phyloP scores from a whole-genome alignment of 352 stramenopile genomes.

The Thraustotheca clavata region DNA sequence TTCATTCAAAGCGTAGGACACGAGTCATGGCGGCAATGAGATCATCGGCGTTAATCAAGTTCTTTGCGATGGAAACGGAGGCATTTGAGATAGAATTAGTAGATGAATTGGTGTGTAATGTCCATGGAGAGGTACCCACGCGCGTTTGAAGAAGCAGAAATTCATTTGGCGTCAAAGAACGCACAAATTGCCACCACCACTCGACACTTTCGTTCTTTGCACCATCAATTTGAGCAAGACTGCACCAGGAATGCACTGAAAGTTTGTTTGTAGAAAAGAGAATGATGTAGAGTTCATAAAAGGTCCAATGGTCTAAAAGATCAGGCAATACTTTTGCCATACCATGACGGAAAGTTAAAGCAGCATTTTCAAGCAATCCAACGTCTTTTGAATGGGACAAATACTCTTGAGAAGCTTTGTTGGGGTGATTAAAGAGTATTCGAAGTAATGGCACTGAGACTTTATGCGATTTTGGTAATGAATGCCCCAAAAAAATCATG shows the following conservation, averaged over 20 bases:
- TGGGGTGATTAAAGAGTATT: not conserved
- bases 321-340: not conserved
- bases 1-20: not conserved
- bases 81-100: not conserved
- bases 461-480: not conserved
- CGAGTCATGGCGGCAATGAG: not conserved
- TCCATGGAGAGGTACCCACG: not conserved
- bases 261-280: not conserved
- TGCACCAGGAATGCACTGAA: not conserved
- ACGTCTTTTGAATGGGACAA: not conserved
- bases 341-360: not conserved
- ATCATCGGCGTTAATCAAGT: not conserved
- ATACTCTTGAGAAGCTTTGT: not conserved
- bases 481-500: not conserved
- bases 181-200: not conserved
- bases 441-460: not conserved
- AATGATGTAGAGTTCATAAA: not conserved
- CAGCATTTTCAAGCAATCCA: not conserved
- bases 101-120: not conserved
- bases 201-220: not conserved
- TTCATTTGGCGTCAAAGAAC: not conserved
- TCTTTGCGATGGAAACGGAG: not conserved
- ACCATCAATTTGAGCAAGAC: too few species aligned
- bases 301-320: not conserved
- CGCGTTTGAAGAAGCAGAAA: not conserved